phyloP scores from a whole-genome alignment of 1,139 yeast species.

The Suhomyces wounanorum region DNA sequence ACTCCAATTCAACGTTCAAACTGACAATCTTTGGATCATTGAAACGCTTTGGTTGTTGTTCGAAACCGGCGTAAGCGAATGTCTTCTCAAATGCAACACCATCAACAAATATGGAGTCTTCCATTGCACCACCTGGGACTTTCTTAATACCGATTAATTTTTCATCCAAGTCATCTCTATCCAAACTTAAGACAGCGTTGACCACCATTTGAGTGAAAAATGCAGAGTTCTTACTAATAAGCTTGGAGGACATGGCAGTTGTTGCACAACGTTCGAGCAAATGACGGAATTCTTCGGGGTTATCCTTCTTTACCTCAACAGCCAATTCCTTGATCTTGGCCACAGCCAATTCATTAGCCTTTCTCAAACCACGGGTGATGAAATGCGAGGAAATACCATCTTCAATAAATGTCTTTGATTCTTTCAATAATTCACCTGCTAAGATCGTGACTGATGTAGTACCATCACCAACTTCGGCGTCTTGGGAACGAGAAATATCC shows the following conservation, averaged over 20 bases:
- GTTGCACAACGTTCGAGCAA: slow-evolving; percentile 90
- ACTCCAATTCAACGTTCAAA: slow-evolving; percentile 89
- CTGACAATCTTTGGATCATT: slow-evolving; percentile 77
- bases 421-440: slow-evolving; percentile 94
- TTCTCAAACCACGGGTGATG: slow-evolving; percentile 83
- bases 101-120: slow-evolving; percentile 81
- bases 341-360: slow-evolving; percentile 78
- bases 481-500: slow-evolving; percentile 94
- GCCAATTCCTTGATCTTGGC: slow-evolving; percentile 73
- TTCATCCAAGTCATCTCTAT: slow-evolving; percentile 83
- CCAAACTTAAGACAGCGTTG: slow-evolving; percentile 87
- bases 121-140: slow-evolving; percentile 96
- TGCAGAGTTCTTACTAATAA: slow-evolving; percentile 81
- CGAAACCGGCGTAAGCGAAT: slow-evolving; percentile 96
- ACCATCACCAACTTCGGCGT: slow-evolving; percentile 99
- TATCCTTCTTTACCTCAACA: slow-evolving; percentile 58
- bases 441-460: slow-evolving; percentile 93
- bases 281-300: slow-evolving; percentile 60
- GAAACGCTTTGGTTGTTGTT: slow-evolving; percentile 93
- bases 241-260: slow-evolving; percentile 96
- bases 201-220: slow-evolving; percentile 97
- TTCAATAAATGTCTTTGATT: slow-evolving; percentile 85
- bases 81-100: slow-evolving; percentile 99
- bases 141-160: slow-evolving; percentile 91
- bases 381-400: slow-evolving; percentile 94